Base-by-base conservation (phyloP, 1,284 basidiomycete species). In the Fomitopsis betulina region DNA sequence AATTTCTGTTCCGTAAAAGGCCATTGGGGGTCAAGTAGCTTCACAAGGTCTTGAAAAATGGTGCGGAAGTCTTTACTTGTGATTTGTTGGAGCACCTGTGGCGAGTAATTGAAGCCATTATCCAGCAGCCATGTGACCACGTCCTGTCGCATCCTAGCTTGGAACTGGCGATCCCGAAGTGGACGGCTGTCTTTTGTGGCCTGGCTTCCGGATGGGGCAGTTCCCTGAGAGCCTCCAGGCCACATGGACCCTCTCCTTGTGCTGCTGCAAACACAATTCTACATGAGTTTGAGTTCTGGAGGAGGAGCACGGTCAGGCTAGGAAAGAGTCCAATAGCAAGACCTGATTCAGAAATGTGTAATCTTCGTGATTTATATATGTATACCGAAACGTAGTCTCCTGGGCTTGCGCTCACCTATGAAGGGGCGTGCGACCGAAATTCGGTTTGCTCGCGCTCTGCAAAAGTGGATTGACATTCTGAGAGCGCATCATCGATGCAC, bases 31-130 rank as follows among this genome's bases (percentile, higher is more conserved):
- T 94, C 92, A 7, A 95, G 71, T 9, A 81, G 78, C n/a, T 78
- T 73, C n/a, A 93, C 77, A 13, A 96, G 78, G 63, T 86, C 86
- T 53, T 89, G 83, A 67, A 95, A 93, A 39, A 96, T 89, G 0
- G 79, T 76, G 49, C 91, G 85, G 66, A 91, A 95, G 61, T 94
- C 91, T 65, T 92, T 91, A 7, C 83, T 86, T 4, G 89, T 90
- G 49, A 94, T 91, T 47, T 86, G 89, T 45, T 79, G 76, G 5
- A 94, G 75, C 3, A 83, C 85, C 57, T 85, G 79, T 68, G 83
- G 79, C 0, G 82, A 78, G 37, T 93, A 81, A 1, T 91, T 87
- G 57, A 82, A 87, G 2, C 83, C 84, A 15, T 78, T 79, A 21
- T 73, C 71, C 57, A 83, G 78, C 9, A 95, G 79, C 76, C 86